Conservation (phyloP, 331 rosid species). For the Acacia concinna region DNA sequence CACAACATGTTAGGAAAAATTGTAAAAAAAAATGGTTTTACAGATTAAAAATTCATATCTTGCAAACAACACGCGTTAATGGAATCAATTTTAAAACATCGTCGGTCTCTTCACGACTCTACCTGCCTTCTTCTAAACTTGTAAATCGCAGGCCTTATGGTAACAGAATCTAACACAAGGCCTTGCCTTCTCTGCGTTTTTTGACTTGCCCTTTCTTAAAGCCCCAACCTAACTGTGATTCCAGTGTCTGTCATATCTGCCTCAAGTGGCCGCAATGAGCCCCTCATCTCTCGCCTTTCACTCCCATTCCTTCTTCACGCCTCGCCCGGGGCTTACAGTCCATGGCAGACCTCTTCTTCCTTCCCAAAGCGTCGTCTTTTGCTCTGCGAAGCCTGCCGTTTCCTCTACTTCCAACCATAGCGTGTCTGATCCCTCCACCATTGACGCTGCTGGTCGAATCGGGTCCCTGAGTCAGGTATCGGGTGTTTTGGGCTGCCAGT, state of each 20-base stretch:
- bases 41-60: too few relatives aligned
- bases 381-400: constrained; percentile 45
- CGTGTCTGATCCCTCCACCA: constrained; percentile 44
- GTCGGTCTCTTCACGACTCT: too few relatives aligned
- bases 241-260: neutral
- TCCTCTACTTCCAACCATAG: constrained; percentile 50
- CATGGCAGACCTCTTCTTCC: neutral
- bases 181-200: neutral
- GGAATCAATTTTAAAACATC: too few relatives aligned
- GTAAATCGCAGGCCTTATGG: neutral
- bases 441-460: constrained; percentile 40
- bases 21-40: too few relatives aligned
- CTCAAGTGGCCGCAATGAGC: constrained; percentile 37
- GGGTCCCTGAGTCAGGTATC: constrained; percentile 78
- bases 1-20: too few relatives aligned
- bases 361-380: constrained; percentile 42
- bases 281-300: constrained; percentile 50
- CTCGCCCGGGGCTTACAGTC: neutral
- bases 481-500: constrained; percentile 89
- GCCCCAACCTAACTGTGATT: neutral
- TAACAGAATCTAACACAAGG: neutral
- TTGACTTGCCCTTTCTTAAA: neutral
- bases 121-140: neutral
- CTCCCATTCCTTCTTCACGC: constrained; percentile 28
- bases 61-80: too few relatives aligned